Percentiles rank a stretch among this genome's conserved stretches.
These are phyloP conservation scores for Trichoderma orchidacearum DNA, from an alignment of 495 filamentous ascomycete species.

Conservation along the genomic window DNA sequence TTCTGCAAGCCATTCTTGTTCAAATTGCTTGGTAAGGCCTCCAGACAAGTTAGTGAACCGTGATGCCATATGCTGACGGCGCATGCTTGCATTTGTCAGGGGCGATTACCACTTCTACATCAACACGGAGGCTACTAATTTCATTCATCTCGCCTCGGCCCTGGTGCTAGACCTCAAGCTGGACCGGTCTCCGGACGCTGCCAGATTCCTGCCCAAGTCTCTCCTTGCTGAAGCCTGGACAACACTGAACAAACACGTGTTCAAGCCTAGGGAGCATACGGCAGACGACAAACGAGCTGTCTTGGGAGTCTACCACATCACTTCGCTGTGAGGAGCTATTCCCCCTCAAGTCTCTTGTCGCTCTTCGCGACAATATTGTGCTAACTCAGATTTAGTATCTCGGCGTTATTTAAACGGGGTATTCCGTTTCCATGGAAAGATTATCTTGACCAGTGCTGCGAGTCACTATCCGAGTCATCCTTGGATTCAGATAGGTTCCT, in stretches of 20 bases:
- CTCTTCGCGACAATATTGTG: neutral
- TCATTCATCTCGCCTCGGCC: constrained; percentile 9
- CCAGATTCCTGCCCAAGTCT: neutral
- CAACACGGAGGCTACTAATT: constrained; percentile 7
- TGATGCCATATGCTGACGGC: neutral
- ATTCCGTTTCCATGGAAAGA: constrained; percentile 5
- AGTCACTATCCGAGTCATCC: constrained; percentile 3
- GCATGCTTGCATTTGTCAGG: constrained; percentile 5
- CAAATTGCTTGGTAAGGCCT: constrained; percentile 12
- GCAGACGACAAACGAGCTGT: constrained; percentile 11
- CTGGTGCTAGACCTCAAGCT: constrained; percentile 11
- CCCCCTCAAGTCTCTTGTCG: neutral
- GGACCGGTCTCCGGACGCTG: constrained; percentile 4
- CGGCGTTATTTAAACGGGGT: constrained; percentile 8
- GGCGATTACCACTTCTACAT: constrained; percentile 10
- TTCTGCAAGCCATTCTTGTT: constrained; percentile 13
- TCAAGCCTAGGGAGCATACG: constrained; percentile 1
- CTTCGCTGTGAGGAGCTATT: constrained; percentile 11
- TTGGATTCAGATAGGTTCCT: constrained; percentile 9
- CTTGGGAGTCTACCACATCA: constrained; percentile 9
- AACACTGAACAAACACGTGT: neutral
- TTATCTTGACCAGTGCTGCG: constrained; percentile 11
- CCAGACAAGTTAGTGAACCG: neutral
- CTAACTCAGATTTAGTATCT: constrained; percentile 1
- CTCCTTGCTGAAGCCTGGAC: constrained; percentile 1